Evolutionary conservation across 352 stramenopile genomes (phyloP).

Genomic region (Pythium sp.): DNA sequence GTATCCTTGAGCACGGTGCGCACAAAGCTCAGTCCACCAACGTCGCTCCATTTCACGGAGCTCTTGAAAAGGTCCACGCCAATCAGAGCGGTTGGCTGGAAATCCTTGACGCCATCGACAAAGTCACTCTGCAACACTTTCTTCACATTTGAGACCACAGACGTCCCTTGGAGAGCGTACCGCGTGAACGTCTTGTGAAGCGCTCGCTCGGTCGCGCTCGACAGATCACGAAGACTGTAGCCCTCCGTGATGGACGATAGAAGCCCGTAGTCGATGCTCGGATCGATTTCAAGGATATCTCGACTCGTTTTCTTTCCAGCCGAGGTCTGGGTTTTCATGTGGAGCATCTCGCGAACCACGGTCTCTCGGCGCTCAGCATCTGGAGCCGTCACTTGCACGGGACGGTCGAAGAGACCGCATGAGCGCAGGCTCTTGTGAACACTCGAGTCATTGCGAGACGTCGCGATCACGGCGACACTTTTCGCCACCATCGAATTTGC

Average conservation of each 20-base stretch:
- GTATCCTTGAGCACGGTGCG: slow-evolving; percentile 88
- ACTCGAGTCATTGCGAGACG: slow-evolving; percentile 52
- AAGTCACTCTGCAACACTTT: slow-evolving; percentile 67
- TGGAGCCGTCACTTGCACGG: slow-evolving; percentile 52
- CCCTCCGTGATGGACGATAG: slow-evolving; percentile 70
- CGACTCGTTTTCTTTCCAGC: slow-evolving; percentile 10
- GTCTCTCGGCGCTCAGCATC: slow-evolving; percentile 63
- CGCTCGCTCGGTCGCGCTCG: slow-evolving; percentile 57
- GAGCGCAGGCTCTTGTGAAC: slow-evolving; percentile 64
- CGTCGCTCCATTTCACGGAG: slow-evolving; percentile 83
- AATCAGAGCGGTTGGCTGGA: slow-evolving; percentile 78
- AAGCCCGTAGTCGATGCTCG: slow-evolving; percentile 58
- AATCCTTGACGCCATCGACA: slow-evolving; percentile 67
- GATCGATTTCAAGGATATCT: slow-evolving; percentile 31
- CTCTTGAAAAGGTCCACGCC: slow-evolving; percentile 85
- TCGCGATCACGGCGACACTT: slow-evolving; percentile 62
- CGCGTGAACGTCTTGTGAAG: slow-evolving; percentile 68
- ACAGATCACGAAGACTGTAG: slow-evolving; percentile 80
- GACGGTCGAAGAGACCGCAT: slow-evolving; percentile 67
- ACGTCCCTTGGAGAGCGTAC: slow-evolving; percentile 15
- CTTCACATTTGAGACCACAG: background rate
- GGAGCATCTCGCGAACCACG: slow-evolving; percentile 59
- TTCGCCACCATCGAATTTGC: slow-evolving; percentile 62
- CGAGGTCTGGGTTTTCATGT: slow-evolving; percentile 35
- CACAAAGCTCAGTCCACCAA: slow-evolving; percentile 78